A percentile compares a stretch with the other conserved stretches of the same genome.
Conservation (phyloP, 2,329 filamentous ascomycete species). For the Neobulgaria alba region DNA sequence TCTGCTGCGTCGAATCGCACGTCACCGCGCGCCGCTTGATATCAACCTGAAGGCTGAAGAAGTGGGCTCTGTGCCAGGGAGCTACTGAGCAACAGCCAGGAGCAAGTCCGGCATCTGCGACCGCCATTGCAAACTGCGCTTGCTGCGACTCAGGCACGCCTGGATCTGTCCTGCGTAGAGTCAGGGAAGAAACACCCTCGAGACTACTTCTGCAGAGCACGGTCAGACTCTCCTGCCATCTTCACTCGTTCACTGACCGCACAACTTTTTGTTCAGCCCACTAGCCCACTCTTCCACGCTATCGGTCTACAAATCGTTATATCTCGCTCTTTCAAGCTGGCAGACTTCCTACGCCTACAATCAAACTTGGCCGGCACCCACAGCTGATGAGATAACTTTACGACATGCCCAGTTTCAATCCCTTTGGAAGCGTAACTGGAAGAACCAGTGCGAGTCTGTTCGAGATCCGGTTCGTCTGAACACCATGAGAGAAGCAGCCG, state of each 20-base stretch:
- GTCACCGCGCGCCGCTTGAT: too few relatives aligned
- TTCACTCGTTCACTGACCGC: neutral
- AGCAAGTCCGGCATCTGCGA: neutral
- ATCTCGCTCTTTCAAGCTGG: too few relatives aligned
- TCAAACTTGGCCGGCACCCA: neutral
- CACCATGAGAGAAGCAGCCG: neutral
- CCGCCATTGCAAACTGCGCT: neutral
- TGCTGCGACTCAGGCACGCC: neutral
- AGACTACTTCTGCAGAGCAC: neutral
- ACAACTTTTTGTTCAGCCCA: too few relatives aligned
- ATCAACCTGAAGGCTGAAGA: too few relatives aligned
- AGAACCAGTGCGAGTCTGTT: slow-evolving; percentile 29
- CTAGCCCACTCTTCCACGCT: neutral
- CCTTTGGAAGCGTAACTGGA: slow-evolving; percentile 27
- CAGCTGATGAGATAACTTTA: neutral
- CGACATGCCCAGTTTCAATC: slow-evolving; percentile 29
- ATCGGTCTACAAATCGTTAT: neutral
- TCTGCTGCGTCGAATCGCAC: too few relatives aligned
- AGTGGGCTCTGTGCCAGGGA: too few relatives aligned
- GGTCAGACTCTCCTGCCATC: neutral
- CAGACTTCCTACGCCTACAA: neutral
- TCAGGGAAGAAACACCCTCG: neutral
- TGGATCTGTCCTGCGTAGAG: neutral
- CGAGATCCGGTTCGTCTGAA: slow-evolving; percentile 28
- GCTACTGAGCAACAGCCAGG: too few relatives aligned